phyloP scores from a whole-genome alignment of 805 yeast species.

The Pichia occidentalis region DNA sequence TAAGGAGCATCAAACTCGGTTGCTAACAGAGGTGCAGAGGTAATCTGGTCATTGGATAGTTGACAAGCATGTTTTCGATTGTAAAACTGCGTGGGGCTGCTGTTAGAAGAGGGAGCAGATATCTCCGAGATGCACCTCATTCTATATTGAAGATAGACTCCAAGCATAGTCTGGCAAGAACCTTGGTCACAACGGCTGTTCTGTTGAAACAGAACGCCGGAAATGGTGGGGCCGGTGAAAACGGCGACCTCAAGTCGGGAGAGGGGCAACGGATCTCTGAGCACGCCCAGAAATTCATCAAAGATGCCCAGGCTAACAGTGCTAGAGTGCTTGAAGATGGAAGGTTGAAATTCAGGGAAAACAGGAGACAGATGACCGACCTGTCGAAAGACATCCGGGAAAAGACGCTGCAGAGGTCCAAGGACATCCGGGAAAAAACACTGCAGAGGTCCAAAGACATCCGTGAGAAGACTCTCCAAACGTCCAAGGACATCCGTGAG shows the following conservation, averaged over 20 bases:
- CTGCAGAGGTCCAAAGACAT: conserved; percentile 17
- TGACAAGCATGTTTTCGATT: too few species aligned
- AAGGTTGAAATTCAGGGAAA: conserved; percentile 1
- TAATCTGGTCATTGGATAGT: too few species aligned
- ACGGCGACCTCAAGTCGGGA: neutral
- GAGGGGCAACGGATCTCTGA: neutral
- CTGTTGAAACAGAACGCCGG: too few species aligned
- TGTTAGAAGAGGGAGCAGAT: too few species aligned
- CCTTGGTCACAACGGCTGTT: too few species aligned
- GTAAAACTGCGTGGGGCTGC: too few species aligned
- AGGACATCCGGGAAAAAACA: conserved; percentile 17
- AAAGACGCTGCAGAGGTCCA: conserved; percentile 18
- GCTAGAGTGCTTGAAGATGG: conserved; percentile 11
- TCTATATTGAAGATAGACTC: too few species aligned
- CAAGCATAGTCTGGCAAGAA: too few species aligned
- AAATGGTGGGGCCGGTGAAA: neutral
- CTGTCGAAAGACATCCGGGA: conserved; percentile 16
- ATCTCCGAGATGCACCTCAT: too few species aligned
- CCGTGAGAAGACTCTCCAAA: conserved; percentile 17
- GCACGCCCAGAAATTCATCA: conserved; percentile 4
- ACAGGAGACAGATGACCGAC: conserved; percentile 9
- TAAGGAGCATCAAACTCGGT: too few species aligned
- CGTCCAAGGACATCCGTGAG: conserved; percentile 16
- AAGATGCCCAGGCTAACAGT: conserved; percentile 8
- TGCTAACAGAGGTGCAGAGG: too few species aligned